These are phyloP conservation scores for Termitomyces sp. DNA, from an alignment of 768 basidiomycete genomes.

Conservation along the genomic window DNA sequence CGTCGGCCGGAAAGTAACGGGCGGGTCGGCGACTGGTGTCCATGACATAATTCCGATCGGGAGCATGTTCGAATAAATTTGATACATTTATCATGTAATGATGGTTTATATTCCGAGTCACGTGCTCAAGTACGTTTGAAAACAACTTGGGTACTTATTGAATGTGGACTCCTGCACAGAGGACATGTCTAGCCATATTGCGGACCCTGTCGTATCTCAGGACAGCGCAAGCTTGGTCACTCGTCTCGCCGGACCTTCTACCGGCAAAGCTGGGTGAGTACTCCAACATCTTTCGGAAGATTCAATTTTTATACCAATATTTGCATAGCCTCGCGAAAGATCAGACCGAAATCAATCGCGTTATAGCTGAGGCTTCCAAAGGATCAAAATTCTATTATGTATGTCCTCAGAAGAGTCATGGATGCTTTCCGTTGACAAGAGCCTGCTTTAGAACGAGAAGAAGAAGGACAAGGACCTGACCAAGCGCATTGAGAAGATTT, in stretches of 20 bases:
- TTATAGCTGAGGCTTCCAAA: conserved; percentile 88
- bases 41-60: no score
- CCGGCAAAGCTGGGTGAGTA: conserved; percentile 78
- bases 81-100: no score
- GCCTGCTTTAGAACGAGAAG: conserved; percentile 68
- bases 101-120: no score
- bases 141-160: not conserved
- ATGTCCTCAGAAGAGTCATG: conserved; percentile 13
- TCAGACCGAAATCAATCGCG: conserved; percentile 78
- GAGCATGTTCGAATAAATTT: no score
- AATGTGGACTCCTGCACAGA: not conserved
- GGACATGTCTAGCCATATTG: not conserved
- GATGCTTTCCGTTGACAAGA: not conserved
- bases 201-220: conserved; percentile 38
- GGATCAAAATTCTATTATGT: conserved; percentile 92
- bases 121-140: no score
- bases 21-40: no score
- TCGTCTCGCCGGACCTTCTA: conserved; percentile 83
- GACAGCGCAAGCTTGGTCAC: conserved; percentile 66
- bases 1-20: no score
- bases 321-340: conserved; percentile 60
- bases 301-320: no score
- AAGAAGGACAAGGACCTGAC: conserved; percentile 84
- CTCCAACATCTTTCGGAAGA: not conserved
- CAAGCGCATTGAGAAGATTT: conserved; percentile 63